Base-by-base conservation (phyloP, 805 yeast genomes). In the Candida methanosorbosa region DNA sequence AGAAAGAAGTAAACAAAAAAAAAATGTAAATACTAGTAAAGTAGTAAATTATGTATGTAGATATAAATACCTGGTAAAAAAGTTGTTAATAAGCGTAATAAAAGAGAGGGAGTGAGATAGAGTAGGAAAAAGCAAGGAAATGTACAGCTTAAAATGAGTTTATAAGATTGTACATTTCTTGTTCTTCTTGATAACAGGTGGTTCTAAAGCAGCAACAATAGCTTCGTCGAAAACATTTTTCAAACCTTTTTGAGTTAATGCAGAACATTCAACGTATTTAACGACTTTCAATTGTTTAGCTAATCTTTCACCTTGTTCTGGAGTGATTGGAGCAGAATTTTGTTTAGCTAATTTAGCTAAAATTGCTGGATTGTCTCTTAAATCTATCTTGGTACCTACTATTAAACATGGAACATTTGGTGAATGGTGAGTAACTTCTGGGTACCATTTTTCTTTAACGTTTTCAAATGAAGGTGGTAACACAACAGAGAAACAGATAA, bases 371-470 rank as follows among this genome's bases (percentile, higher is more conserved):
- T 84, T 94, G 36, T 84, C 90, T 55, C 94, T 71, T 44, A 87
- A 64, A 64, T 87, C 96, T 16, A 78, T 63, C 57, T 87, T 87
- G n/a, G 96, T 87, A 36, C 96, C 96, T 21, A 87, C 81, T 36
- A 87, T 63, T 24, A 87, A 57, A 32, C 84, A 74, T 24, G 77
- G 73, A 38, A 77, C 71, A 48, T 75, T 80, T 17, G 85, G 81
- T 8, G 92, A 78, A 54, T 84, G 94, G 55, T 84, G 94, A 51
- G 76, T 68, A 40, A 87, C 76, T 58, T 87, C 97, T 5, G 95
- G 95, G 44, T 78, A 70, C 87, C 87, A 79, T 53, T 86, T 86
- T 42, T 78, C 76, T 47, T 74, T 75, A 38, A 87, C 85, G 56
- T 87, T 85, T 41, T 75, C 77, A 56, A 81, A 85, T 14, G 92